phyloP scores from a whole-genome alignment of 129 eudicot genomes.

The Artemisia tridentata region DNA sequence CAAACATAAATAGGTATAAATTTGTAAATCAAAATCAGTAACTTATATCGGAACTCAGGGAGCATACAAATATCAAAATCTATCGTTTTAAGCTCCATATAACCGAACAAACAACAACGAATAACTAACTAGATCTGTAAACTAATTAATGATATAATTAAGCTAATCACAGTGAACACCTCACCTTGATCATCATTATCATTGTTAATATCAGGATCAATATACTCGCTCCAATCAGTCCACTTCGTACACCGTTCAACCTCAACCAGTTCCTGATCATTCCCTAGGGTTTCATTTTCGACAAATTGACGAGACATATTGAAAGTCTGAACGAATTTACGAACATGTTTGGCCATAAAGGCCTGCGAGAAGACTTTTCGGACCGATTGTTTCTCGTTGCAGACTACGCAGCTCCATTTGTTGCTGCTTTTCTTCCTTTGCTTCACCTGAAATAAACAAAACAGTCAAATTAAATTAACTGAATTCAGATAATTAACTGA shows the following conservation, averaged over 20 bases:
- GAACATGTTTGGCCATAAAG: constrained; percentile 75
- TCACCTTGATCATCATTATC: constrained; percentile 18
- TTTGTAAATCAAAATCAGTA: background rate
- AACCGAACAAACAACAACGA: background rate
- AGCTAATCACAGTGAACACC: too few species aligned
- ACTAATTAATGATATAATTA: too few species aligned
- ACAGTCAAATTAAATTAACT: background rate
- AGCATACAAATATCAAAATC: background rate
- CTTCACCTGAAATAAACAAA: constrained; percentile 73
- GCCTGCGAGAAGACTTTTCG: constrained; percentile 63
- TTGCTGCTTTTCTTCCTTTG: constrained; percentile 94
- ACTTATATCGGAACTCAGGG: background rate
- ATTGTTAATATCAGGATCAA: constrained; percentile 35
- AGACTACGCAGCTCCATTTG: constrained; percentile 83
- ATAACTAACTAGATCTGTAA: too few species aligned
- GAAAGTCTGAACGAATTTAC: constrained; percentile 65
- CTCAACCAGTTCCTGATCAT: background rate
- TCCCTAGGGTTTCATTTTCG: constrained; percentile 28
- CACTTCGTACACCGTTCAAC: constrained; percentile 42
- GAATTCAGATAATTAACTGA: background rate
- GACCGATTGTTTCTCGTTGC: constrained; percentile 78
- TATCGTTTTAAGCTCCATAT: constrained; percentile 2
- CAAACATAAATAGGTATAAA: background rate
- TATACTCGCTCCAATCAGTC: constrained; percentile 74
- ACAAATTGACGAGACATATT: constrained; percentile 72